Evolutionary conservation across 1,284 basidiomycete species (phyloP).

Genomic region (Vanrija sp.): DNA sequence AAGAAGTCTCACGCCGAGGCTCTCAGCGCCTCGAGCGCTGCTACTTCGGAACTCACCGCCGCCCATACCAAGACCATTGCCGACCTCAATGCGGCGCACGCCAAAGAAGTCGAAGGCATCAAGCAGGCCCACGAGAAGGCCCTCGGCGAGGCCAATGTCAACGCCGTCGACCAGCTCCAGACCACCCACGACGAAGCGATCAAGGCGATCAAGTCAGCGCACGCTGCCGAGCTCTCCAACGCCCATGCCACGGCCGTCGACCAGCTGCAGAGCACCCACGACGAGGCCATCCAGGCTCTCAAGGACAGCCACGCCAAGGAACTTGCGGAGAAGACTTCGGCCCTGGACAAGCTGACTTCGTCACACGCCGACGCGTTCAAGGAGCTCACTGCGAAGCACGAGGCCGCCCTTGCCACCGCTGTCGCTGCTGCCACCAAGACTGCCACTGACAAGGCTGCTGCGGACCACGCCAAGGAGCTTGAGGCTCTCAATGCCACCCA

Average conservation of each 20-base stretch:
- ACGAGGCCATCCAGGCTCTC: conserved; percentile 1
- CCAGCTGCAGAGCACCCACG: conserved; percentile 19
- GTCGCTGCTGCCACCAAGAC: neutral
- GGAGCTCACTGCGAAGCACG: conserved; percentile 18
- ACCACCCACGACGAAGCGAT: conserved; percentile 8
- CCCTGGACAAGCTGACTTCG: neutral
- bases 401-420: neutral
- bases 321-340: neutral
- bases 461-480: conserved; percentile 1
- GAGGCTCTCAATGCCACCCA: conserved; percentile 11
- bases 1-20: neutral
- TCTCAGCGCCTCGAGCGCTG: neutral
- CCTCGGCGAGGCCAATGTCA: conserved; percentile 15
- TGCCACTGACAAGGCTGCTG: neutral
- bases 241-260: conserved; percentile 21
- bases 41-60: neutral
- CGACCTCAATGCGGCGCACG: conserved; percentile 15
- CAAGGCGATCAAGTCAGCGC: conserved; percentile 7
- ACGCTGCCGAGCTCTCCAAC: conserved; percentile 4
- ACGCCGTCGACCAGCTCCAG: conserved; percentile 20
- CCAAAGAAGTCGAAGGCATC: conserved; percentile 1
- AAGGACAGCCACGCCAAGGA: conserved; percentile 1
- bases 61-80: conserved; percentile 22
- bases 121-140: conserved; percentile 9
- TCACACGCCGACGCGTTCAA: conserved; percentile 22